These are phyloP conservation scores for Verbena officinalis DNA, from an alignment of 257 asterid species.

Conservation along the genomic window DNA sequence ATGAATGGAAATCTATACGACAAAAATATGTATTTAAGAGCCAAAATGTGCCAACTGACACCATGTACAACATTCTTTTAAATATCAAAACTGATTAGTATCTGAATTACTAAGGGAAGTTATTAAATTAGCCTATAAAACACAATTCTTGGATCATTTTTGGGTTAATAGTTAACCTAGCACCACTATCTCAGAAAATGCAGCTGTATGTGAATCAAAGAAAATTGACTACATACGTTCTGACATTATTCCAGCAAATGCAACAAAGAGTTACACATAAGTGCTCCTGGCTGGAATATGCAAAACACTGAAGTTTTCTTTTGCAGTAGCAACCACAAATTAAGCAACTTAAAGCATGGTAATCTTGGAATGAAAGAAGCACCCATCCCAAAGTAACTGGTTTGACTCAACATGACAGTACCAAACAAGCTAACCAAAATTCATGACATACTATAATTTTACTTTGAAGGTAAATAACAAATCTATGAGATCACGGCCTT, in stretches of 20 bases:
- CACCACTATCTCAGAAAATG: not conserved
- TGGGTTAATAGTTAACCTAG: not conserved
- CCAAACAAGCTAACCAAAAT: not conserved
- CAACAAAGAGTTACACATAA: not conserved
- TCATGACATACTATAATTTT: not conserved
- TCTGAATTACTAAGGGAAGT: not conserved
- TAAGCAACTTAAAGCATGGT: not conserved
- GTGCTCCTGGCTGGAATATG: not conserved
- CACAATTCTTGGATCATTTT: not conserved
- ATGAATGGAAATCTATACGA: not conserved
- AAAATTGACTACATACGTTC: not conserved
- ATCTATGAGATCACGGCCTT: not conserved
- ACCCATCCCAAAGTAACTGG: not conserved
- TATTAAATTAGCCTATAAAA: not conserved
- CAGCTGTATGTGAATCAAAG: not conserved
- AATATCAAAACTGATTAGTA: not conserved
- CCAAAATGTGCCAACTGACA: not conserved
- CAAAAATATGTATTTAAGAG: not conserved
- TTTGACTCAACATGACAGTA: conserved; percentile 2
- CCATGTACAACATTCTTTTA: not conserved
- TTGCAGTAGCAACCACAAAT: not conserved
- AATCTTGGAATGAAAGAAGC: not conserved
- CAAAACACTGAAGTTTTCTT: not conserved
- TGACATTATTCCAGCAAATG: not conserved
- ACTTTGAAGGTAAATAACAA: conserved; percentile 1